phyloP scores from a whole-genome alignment of 1,284 basidiomycete genomes.

The Fomitopsis schrenkii region DNA sequence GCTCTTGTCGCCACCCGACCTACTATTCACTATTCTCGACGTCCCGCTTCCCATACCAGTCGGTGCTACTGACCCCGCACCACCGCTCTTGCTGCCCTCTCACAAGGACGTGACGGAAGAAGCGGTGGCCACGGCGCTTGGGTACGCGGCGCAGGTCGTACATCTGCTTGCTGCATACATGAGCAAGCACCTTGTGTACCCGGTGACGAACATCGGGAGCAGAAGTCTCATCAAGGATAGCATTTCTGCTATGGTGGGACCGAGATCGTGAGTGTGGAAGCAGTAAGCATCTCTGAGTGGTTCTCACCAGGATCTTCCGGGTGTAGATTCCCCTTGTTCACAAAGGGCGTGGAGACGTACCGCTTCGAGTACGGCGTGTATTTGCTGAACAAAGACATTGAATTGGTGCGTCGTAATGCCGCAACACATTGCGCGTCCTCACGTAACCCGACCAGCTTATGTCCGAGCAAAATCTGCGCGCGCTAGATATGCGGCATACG shows the following conservation, averaged over 20 bases:
- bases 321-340: constrained; percentile 88
- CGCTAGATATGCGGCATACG: constrained; percentile 92
- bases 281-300: constrained; percentile 9
- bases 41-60: constrained; percentile 85
- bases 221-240: constrained; percentile 86
- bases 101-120: constrained; percentile 80
- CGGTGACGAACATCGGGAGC: constrained; percentile 85
- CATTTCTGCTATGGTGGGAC: constrained; percentile 91
- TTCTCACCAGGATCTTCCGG: constrained; percentile 2
- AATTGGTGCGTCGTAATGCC: constrained; percentile 59
- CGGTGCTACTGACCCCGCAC: constrained; percentile 74
- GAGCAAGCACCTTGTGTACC: constrained; percentile 79
- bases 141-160: constrained; percentile 83
- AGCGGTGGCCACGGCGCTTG: constrained; percentile 79
- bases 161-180: constrained; percentile 79
- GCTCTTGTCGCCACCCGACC: constrained; percentile 72
- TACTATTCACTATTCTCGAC: constrained; percentile 81
- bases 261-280: constrained; percentile 67
- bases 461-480: constrained; percentile 82
- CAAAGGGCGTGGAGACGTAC: constrained; percentile 92
- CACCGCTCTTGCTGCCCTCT: constrained; percentile 67
- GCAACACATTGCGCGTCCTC: not conserved
- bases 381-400: constrained; percentile 95
- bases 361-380: constrained; percentile 98
- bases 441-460: constrained; percentile 60